These are phyloP conservation scores for Triglochin maritima DNA, from an alignment of 106 monocot genomes.

Conservation along the genomic window DNA sequence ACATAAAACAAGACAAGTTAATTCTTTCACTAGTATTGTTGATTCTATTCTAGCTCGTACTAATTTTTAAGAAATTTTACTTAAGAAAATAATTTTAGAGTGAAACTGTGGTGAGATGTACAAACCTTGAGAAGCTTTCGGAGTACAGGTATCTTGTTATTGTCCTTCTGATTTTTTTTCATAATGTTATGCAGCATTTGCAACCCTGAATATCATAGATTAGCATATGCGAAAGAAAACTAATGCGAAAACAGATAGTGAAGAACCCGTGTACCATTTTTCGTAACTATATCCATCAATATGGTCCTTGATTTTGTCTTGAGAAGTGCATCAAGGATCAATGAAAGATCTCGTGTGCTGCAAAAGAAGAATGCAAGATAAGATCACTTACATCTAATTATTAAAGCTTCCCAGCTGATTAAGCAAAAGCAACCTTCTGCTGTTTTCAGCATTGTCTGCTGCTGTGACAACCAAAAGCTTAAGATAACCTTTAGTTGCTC, in stretches of 20 bases:
- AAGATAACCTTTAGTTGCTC: slow-evolving; percentile 73
- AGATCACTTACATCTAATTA: slow-evolving; percentile 1
- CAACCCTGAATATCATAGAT: slow-evolving; percentile 37
- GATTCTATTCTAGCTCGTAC: too few relatives aligned
- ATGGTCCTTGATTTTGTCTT: slow-evolving; percentile 81
- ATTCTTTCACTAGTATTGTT: too few relatives aligned
- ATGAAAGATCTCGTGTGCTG: slow-evolving; percentile 79
- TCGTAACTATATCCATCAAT: slow-evolving; percentile 75
- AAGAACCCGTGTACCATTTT: slow-evolving; percentile 49
- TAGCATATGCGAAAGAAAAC: slow-evolving; percentile 1
- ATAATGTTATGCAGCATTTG: slow-evolving; percentile 94
- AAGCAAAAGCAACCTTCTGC: slow-evolving; percentile 10
- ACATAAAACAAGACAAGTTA: too few relatives aligned
- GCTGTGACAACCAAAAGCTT: slow-evolving; percentile 93
- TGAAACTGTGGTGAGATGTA: neutral
- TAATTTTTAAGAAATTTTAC: too few relatives aligned
- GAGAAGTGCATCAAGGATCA: slow-evolving; percentile 92
- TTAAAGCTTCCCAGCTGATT: neutral
- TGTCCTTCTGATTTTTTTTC: slow-evolving; percentile 77
- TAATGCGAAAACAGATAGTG: neutral
- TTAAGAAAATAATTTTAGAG: too few relatives aligned
- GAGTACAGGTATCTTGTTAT: slow-evolving; percentile 72
- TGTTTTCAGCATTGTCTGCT: slow-evolving; percentile 59
- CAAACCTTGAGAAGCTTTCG: slow-evolving; percentile 91
- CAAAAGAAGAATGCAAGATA: slow-evolving; percentile 12